These are phyloP conservation scores for Auriscalpium orientale DNA, from an alignment of 768 basidiomycete genomes.

Conservation along the genomic window DNA sequence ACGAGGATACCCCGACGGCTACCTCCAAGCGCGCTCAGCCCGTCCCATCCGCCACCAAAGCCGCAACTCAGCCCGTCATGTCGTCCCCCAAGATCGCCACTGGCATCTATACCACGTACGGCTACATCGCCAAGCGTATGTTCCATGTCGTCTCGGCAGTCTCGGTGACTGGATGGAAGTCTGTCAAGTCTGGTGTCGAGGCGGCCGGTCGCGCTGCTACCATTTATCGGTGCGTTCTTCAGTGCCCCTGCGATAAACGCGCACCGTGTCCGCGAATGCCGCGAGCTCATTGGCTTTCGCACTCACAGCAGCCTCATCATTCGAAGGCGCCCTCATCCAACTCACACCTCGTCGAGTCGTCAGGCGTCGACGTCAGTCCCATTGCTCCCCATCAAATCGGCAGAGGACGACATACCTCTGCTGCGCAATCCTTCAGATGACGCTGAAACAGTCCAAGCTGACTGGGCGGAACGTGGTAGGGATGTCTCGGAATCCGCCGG, in stretches of 20 bases:
- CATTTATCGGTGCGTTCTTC: slow-evolving; percentile 37
- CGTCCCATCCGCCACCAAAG: slow-evolving; percentile 8
- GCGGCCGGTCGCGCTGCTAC: slow-evolving; percentile 34
- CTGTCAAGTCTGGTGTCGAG: slow-evolving; percentile 35
- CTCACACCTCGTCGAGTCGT: too few relatives aligned
- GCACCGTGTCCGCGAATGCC: too few relatives aligned
- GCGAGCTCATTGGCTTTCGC: too few relatives aligned
- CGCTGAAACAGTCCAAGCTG: too few relatives aligned
- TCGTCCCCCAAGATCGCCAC: slow-evolving; percentile 55
- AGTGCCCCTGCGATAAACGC: background rate
- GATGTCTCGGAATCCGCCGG: too few relatives aligned
- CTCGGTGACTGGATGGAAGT: slow-evolving; percentile 49
- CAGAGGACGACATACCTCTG: too few relatives aligned
- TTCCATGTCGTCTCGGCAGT: slow-evolving; percentile 7
- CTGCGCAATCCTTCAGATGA: too few relatives aligned
- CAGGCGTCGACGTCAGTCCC: too few relatives aligned
- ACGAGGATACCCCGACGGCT: slow-evolving; percentile 22
- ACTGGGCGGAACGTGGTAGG: too few relatives aligned
- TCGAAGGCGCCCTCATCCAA: too few relatives aligned
- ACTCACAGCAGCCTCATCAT: too few relatives aligned
- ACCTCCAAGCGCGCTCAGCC: slow-evolving; percentile 4
- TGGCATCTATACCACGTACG: slow-evolving; percentile 67
- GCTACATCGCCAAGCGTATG: slow-evolving; percentile 63
- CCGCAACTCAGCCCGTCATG: background rate
- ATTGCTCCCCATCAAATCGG: too few relatives aligned